Conservation (phyloP, 192 early-diverging fungal species). For the Endogone sp. region DNA sequence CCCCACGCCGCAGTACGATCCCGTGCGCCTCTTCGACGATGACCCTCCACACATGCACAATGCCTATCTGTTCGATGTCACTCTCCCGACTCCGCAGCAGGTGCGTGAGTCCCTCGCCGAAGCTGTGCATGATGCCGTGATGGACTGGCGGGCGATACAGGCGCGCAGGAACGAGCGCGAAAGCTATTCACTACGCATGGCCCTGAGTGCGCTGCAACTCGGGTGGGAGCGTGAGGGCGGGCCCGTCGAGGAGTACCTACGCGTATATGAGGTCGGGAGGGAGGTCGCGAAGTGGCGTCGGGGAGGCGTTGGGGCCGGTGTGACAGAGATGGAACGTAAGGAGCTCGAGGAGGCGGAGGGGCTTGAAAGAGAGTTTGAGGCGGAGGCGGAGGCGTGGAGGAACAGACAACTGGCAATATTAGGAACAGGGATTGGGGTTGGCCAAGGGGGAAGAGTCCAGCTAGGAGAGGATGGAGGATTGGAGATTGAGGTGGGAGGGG, state of each 20-base stretch:
- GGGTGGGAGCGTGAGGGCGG: constrained; percentile 48
- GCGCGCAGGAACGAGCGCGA: constrained; percentile 31
- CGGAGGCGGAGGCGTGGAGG: not conserved
- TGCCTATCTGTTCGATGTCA: constrained; percentile 39
- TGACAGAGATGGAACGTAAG: constrained; percentile 5
- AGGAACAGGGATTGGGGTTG: not conserved
- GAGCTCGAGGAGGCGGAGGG: constrained; percentile 27
- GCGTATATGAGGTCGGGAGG: constrained; percentile 27
- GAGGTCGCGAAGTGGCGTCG: too few species aligned
- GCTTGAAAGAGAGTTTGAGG: constrained; percentile 36
- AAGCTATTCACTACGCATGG: constrained; percentile 38
- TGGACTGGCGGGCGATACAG: constrained; percentile 22
- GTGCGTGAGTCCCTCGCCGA: constrained; percentile 19
- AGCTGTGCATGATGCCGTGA: constrained; percentile 34
- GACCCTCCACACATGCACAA: constrained; percentile 28
- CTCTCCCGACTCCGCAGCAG: constrained; percentile 8
- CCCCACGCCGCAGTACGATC: constrained; percentile 17
- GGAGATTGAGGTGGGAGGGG: not conserved
- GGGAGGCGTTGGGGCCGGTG: too few species aligned
- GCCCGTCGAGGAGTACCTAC: constrained; percentile 44
- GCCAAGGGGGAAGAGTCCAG: not conserved
- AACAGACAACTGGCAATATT: constrained; percentile 2
- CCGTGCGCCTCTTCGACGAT: constrained; percentile 18
- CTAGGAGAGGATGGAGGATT: not conserved
- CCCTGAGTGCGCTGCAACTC: constrained; percentile 38